A percentile compares a stretch with the other conserved stretches of the same genome.
phyloP scores from a whole-genome alignment of 2,329 filamentous ascomycete species.

The Plenodomus biglobosus region DNA sequence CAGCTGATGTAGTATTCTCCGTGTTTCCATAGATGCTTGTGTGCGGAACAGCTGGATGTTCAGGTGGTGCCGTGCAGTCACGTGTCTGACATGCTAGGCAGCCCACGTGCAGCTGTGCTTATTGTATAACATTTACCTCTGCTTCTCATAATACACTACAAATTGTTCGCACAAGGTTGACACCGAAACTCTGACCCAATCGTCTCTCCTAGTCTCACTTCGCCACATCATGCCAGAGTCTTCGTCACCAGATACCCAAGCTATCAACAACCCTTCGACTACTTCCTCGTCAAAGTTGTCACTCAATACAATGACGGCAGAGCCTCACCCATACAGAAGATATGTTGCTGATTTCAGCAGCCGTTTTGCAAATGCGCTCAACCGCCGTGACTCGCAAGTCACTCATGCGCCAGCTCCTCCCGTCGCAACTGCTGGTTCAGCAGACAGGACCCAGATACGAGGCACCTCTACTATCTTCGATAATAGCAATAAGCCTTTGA shows the following conservation, averaged over 20 bases:
- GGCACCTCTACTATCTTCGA: not conserved
- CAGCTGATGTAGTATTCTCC: too few relatives aligned
- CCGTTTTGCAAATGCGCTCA: constrained; percentile 10
- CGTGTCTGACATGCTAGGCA: too few relatives aligned
- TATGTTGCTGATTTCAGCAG: constrained; percentile 2
- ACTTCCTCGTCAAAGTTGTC: not conserved
- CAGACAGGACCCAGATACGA: not conserved
- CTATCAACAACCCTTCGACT: not conserved
- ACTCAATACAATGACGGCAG: not conserved
- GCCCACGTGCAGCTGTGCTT: too few relatives aligned
- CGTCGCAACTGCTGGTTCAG: not conserved
- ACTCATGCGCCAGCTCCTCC: not conserved
- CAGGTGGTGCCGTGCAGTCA: too few relatives aligned
- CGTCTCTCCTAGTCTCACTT: too few relatives aligned
- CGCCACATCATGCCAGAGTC: not conserved
- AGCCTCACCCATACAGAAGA: not conserved
- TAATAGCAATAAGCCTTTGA: not conserved
- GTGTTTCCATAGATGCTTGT: too few relatives aligned
- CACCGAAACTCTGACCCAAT: too few relatives aligned
- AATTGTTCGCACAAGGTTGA: too few relatives aligned
- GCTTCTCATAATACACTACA: too few relatives aligned
- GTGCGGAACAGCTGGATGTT: too few relatives aligned
- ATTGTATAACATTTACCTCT: too few relatives aligned
- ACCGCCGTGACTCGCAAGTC: constrained; percentile 3
- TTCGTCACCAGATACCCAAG: not conserved